phyloP scores from a whole-genome alignment of 805 yeast species.

The Kuraishia piskuri region DNA sequence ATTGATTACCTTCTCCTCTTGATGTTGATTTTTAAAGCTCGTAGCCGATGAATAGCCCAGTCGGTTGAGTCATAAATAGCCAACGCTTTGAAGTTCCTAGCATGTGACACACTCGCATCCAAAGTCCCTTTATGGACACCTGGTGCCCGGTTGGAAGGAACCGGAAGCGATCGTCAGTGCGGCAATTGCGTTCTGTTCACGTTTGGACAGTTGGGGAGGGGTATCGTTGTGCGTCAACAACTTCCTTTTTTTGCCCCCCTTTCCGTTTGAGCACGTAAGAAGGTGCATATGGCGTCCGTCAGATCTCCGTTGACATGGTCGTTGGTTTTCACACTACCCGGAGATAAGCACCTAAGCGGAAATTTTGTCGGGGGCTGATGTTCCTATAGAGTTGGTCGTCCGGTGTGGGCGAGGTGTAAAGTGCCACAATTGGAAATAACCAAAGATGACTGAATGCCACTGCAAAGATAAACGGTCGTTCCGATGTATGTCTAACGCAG shows the following conservation, averaged over 20 bases:
- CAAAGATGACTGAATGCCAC: no score
- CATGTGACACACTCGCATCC: background rate
- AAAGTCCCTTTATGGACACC: background rate
- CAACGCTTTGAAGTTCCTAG: no score
- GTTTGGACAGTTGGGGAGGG: background rate
- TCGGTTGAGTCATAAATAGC: no score
- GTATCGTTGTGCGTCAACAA: background rate
- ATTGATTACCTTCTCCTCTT: no score
- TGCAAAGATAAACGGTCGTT: no score
- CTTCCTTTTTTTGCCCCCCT: background rate
- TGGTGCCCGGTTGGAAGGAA: background rate
- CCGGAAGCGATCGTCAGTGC: background rate
- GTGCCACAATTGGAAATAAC: no score
- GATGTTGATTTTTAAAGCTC: no score
- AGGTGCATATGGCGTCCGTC: background rate
- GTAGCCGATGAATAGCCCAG: no score
- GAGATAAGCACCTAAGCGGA: background rate
- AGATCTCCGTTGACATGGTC: background rate
- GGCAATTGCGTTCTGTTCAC: background rate
- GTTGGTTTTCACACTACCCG: background rate
- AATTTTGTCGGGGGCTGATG: background rate
- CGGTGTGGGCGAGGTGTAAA: no score
- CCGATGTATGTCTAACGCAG: no score
- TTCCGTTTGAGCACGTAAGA: background rate
- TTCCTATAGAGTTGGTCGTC: no score